These are phyloP conservation scores for Spergularia bocconei DNA, from an alignment of 148 eudicot genomes.

Conservation along the genomic window DNA sequence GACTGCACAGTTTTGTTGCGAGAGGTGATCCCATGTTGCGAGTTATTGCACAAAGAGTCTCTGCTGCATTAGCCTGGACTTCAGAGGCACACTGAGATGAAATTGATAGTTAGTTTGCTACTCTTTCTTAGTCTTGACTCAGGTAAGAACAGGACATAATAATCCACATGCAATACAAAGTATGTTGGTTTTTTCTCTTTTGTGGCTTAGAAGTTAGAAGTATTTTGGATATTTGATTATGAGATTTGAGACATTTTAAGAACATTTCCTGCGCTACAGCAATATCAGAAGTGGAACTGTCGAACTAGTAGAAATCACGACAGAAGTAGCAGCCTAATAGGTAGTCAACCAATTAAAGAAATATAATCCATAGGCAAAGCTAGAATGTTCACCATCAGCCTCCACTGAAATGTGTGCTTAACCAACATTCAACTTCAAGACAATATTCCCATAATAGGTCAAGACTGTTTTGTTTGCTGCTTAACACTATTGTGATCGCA, in stretches of 20 bases:
- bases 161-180: no score
- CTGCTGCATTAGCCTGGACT: constrained; percentile 97
- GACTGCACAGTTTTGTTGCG: constrained; percentile 81
- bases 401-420: background rate
- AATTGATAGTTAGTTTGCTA: background rate
- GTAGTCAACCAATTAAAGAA: no score
- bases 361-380: background rate
- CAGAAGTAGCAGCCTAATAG: no score
- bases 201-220: no score
- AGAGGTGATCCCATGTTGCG: constrained; percentile 84
- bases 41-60: constrained; percentile 82
- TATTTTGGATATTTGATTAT: no score
- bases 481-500: background rate
- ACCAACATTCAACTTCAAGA: background rate
- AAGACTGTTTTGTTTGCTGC: background rate
- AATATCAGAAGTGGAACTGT: no score
- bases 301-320: no score
- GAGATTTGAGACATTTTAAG: no score
- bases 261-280: no score
- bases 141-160: no score
- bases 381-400: background rate
- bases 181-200: no score
- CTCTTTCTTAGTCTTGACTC: background rate
- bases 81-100: constrained; percentile 73
- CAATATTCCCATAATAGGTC: background rate